Percentiles rank a stretch among this genome's conserved stretches.
Conservation (phyloP, 768 basidiomycete genomes). For the Macrolepiota albuminosa region DNA sequence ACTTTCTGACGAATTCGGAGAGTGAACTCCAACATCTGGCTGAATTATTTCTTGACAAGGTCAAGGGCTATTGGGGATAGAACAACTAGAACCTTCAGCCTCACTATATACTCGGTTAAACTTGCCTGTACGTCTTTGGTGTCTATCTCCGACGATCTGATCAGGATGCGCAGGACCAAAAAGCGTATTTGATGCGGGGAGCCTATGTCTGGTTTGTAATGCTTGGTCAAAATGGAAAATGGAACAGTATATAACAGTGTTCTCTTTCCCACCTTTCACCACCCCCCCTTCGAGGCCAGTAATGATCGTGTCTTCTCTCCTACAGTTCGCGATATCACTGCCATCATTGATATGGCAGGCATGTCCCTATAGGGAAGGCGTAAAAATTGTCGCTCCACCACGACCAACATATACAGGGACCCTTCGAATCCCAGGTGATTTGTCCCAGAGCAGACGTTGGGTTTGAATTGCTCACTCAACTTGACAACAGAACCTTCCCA, state of each 20-base stretch:
- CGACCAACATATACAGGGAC: constrained; percentile 3
- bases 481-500: constrained; percentile 3
- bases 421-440: constrained; percentile 9
- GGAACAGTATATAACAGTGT: not conserved
- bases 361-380: not conserved
- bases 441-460: not conserved
- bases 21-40: not conserved
- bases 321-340: constrained; percentile 3
- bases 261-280: not conserved
- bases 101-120: not conserved
- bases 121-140: not conserved
- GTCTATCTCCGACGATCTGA: not conserved
- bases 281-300: not conserved
- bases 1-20: not conserved
- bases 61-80: no score
- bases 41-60: not conserved
- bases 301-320: not conserved
- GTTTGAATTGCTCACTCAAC: not conserved
- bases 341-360: constrained; percentile 2
- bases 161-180: not conserved
- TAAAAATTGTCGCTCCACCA: constrained; percentile 9
- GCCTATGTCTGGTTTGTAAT: not conserved
- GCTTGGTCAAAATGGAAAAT: not conserved
- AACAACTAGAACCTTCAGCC: no score
- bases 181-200: not conserved